Base-by-base conservation (phyloP, 2,329 filamentous ascomycete genomes). In the Hortaea sp. region DNA sequence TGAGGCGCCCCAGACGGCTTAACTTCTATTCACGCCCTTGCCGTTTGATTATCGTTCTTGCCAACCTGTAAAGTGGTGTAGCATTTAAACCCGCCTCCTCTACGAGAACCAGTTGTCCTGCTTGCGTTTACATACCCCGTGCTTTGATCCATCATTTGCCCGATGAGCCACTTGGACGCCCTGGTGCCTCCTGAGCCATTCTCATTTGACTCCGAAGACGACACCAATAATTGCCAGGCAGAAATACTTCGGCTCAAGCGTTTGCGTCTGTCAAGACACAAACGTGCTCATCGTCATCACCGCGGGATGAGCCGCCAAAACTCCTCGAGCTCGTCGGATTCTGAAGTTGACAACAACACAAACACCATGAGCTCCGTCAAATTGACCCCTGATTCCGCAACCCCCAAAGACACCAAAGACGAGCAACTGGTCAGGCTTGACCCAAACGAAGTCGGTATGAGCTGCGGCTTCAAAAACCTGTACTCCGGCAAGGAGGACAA, bases 401-500 rank as follows among this genome's bases (percentile, higher is more conserved):
- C 20, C 20, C 20, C 20, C 20, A 44, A 7, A 7, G 34, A 34
- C 38, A 45, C 37, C 7, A 10, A 32, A 44, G 7, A 40, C 35
- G 35, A 45, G 37, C 20, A 20, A 20, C 34, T 27, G 12, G 43
- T 45, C 35, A 45, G 41, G 43, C 43, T 45, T 9, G 44, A 46
- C 42, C 44, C 44, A 9, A 20, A 13, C 11, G 39, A 41, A 9
- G n/a, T 46, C 12, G 67, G 67, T 28, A 69, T 69, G 67, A 61
- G 63, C 39, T 61, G 46, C 38, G 68, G 67, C 6, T 57, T 67
- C 20, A 73, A 73, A 57, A 63, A 73, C 28, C 62, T 77, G 5
- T 77, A 76, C 49, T 64, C 67, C 28, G 69, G 70, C 39, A 71
- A 73, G 50, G 70, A 69, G 44, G 76, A 79, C 56, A 63, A 69